Evolutionary conservation across 1,139 yeast species (phyloP), one percentile per base, ranked within the genome.

Genomic region (Nakaseomyces kungkrabaensis): DNA sequence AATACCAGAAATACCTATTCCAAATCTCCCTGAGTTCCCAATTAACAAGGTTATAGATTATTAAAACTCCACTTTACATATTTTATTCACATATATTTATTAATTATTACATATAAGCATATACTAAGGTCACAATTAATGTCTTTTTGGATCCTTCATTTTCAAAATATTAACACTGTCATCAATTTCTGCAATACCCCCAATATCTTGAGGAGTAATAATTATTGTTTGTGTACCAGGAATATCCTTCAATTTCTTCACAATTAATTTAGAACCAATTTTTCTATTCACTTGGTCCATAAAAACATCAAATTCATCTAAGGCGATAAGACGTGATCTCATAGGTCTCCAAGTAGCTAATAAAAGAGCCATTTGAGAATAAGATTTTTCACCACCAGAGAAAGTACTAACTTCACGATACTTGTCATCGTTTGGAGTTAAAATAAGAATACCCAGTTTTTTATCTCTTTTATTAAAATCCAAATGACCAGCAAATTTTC

Each of bases 321-420:
- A 71, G 0, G 97, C 97, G 53, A 95, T 77, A 25, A 94, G 77
- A 52, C 84, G 79, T 0, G 95, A 82, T 52, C 85, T 81, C 96
- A 92, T 89, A 27, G 88, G 83, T 55, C 81, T 81, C 99, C 99
- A 94, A 44, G 95, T 85, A 0, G 97, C 85, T 53, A 90, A 73
- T 48, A 94, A 70, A 51, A 94, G 74, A 0, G 97, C 87, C 56
- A 92, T 82, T 64, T 94, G 98, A 0, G 96, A 81, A 64, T 85
- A 92, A 1, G 97, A 88, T 65, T 90, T 90, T 64, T 94, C 98
- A 43, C 99, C 99, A 38, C 99, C 99, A 1, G 97, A 88, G 36
- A 92, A 74, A 0, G 96, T 84, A 54, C 82, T 88, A 11, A 87
- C 88, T 40, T 84, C 81, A 58, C 96, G 73, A 45, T 77, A 73